These are phyloP conservation scores for Oligophagozyma castellii DNA, from an alignment of 1,139 yeast genomes.

Conservation along the genomic window DNA sequence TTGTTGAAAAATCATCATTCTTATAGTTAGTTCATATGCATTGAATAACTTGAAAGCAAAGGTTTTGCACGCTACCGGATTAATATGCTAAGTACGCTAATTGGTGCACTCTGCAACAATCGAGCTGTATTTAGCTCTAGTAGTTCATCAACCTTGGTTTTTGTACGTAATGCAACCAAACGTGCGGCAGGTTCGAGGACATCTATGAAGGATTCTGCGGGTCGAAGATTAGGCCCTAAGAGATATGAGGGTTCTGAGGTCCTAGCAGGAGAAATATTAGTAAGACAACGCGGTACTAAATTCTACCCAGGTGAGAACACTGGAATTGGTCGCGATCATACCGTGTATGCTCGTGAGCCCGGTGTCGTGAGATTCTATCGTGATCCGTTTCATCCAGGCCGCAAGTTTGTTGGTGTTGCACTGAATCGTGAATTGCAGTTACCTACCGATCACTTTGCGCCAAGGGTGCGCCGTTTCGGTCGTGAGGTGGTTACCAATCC, in stretches of 20 bases:
- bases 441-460: constrained; percentile 84
- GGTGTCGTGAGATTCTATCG: constrained; percentile 83
- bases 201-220: constrained; percentile 88
- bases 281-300: constrained; percentile 95
- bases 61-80: too few relatives aligned
- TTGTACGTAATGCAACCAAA: constrained; percentile 80
- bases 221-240: constrained; percentile 88
- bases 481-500: constrained; percentile 40
- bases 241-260: constrained; percentile 53
- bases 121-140: too few relatives aligned
- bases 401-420: constrained; percentile 85
- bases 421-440: constrained; percentile 46
- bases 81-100: too few relatives aligned
- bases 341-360: constrained; percentile 81
- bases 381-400: constrained; percentile 94
- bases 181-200: constrained; percentile 90
- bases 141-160: too few relatives aligned
- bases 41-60: too few relatives aligned
- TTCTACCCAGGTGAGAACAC: constrained; percentile 92
- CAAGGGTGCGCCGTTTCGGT: constrained; percentile 78
- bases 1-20: too few relatives aligned
- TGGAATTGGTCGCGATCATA: constrained; percentile 87
- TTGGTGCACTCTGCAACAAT: too few relatives aligned
- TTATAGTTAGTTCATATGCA: too few relatives aligned
- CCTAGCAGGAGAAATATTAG: constrained; percentile 73